phyloP scores from a whole-genome alignment of 192 early-diverging fungal genomes.

The Linnemannia schmuckeri region DNA sequence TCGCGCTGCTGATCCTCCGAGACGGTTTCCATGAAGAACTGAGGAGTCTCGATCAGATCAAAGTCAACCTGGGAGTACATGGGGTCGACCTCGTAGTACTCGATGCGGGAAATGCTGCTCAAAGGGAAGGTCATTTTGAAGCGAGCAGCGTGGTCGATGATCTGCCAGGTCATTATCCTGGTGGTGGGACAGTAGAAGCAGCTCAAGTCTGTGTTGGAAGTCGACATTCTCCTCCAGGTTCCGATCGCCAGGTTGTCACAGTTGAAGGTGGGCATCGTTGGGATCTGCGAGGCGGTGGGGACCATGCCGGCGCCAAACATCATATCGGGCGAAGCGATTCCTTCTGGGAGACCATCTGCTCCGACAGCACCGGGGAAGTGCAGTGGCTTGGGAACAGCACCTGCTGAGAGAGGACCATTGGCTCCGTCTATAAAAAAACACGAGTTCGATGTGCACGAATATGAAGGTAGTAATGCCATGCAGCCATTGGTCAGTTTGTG shows the following conservation, averaged over 20 bases:
- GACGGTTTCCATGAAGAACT: conserved; percentile 72
- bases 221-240: conserved; percentile 74
- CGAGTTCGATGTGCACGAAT: background rate
- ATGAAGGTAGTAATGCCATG: too few relatives aligned
- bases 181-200: conserved; percentile 67
- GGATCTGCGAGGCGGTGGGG: conserved; percentile 47
- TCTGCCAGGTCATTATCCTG: conserved; percentile 68
- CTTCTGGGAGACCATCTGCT: conserved; percentile 46
- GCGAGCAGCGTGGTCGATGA: conserved; percentile 65
- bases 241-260: conserved; percentile 70
- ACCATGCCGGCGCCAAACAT: conserved; percentile 43
- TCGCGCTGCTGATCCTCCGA: conserved; percentile 51
- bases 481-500: background rate
- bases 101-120: conserved; percentile 61
- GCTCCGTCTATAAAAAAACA: conserved; percentile 31
- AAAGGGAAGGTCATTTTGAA: conserved; percentile 75
- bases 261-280: conserved; percentile 57
- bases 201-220: conserved; percentile 64
- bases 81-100: conserved; percentile 58
- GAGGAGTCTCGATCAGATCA: conserved; percentile 65
- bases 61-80: conserved; percentile 66
- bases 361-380: conserved; percentile 37
- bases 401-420: conserved; percentile 55
- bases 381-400: conserved; percentile 55
- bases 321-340: conserved; percentile 42